Evolutionary conservation across 2,329 filamentous ascomycete genomes (phyloP), one percentile per base, ranked within the genome.

Genomic region (Talaromyces sp.): DNA sequence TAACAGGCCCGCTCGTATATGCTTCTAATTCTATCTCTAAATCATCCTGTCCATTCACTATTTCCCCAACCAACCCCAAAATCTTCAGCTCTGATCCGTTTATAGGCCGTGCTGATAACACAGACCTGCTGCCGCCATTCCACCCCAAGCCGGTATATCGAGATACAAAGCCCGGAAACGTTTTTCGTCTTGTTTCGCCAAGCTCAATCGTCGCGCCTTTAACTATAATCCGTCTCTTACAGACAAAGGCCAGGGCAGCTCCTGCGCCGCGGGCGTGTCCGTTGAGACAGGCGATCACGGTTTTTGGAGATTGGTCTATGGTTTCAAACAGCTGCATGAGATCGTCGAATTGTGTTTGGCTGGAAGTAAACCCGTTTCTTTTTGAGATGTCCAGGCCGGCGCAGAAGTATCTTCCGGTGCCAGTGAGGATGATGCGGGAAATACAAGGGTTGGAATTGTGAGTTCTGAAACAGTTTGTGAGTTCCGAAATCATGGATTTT

Each of bases 211-310:
- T 64, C 0, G 69, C 66, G 3, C 49, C 29, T 4, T 59, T 54
- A 1, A 62, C 55, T 4, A 59, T 67, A 8, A 67, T 53, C 5
- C 77, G 69, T 11, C 80, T 65, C 58, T 80, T 77, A 63, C 77
- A 80, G 1, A 70, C 69, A 63, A 79, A 78, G 0, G 75, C 76
- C 0, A 81, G 66, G 0, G 78, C 78, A 1, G 79, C 75, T 0
- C 78, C 78, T 1, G 76, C 78, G 1, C 77, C 78, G 58, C 77
- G 79, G 3, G 73, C 72, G 2, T 78, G 75, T 0, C 78, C 78
- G 35, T 80, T 77, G 29, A 80, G 62, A 3, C 64, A 68, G 0
- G 77, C 77, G 38, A 80, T 75, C 0, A 76, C 80, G 1, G 73
- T 71, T 56, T 80, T 76, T 13, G 76, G 73, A 0, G 69, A 74